Evolutionary conservation across 345 rosid species (phyloP), one percentile per base, ranked within the genome.

Genomic region (Citrus inodora): DNA sequence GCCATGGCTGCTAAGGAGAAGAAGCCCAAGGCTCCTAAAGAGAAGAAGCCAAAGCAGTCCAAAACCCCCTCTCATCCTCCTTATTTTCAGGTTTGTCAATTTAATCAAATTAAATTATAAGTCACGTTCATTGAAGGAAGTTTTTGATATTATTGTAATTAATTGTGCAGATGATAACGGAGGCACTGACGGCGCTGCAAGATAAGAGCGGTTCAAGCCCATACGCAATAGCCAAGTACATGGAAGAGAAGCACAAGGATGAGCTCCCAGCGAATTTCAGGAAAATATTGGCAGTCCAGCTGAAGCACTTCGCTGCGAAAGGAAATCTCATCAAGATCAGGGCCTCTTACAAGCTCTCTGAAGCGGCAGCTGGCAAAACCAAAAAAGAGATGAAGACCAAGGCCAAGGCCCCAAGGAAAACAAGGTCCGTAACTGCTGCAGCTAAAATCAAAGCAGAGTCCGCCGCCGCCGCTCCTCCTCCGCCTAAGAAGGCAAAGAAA

Each of bases 181-280:
- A 94, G 63, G 96, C 97, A 7, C 78, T 94, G 16, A 35, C 81
- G 87, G 88, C 82, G 17, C 70, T 91, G 81, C 84, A 87, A 64
- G 97, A 94, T 58, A 92, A 88, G 79, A 84, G 88, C 25, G 98
- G 98, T 28, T 93, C 97, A 1, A 94, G 98, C 73, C 95, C 95
- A 1, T 89, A 90, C 79, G 97, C 94, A 10, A 90, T 94, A 80
- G 93, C 91, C 14, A 93, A 93, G 83, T 82, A 83, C 86, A 90
- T 94, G 89, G 95, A 90, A 59, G 93, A 83, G 80, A 90, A 93
- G 82, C 89, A 93, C 88, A 92, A 91, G 55, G 79, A 94, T 3
- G 85, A 80, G 25, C 87, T 94, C 0, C 97, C 98, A 0, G 86
- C 84, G 40, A 94, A 85, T 77, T 94, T 93, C 81, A 83, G 87